Evolutionary conservation across 2,329 filamentous ascomycete genomes (phyloP), one percentile per base, ranked within the genome.

Genomic region (Albophoma yamanashiensis): DNA sequence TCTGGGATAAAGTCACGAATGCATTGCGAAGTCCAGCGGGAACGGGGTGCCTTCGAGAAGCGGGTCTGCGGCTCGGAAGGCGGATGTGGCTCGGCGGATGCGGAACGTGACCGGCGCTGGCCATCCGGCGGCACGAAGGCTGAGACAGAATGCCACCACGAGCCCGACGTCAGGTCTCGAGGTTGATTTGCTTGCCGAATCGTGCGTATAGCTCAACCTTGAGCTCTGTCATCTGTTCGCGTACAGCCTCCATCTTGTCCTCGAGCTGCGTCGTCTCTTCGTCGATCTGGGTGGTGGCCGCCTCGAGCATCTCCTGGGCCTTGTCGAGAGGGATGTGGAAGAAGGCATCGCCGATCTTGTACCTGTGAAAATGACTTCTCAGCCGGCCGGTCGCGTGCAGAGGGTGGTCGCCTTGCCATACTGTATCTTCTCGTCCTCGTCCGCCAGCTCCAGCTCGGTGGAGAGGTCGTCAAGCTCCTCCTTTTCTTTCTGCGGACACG

Each of bases 331-430:
- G 87, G 58, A 99, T 77, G 61, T 91, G 89, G 74, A 97, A 89
- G 78, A 97, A 99, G 7, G 92, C 90, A 74, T 97, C 94, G 65
- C 94, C 94, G 61, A 99, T 91, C 77, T 96, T 96, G 80, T 97
- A 97, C 61, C 92, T 97, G 71, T 39, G 39, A 9, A 34, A 58
- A 58, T 62, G 50, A 58, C 53, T 58, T 39, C 42, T 42, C 42
- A 58, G 27, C 20, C 60, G n/a, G 57, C 40, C 45, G 34, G 20
- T 31, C 20, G 20, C 36, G 31, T 27, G 38, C 20, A 20, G 15
- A 31, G 14, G 56, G 53, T 14, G 17, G 20, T n/a, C 36, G 40
- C 34, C 11, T 42, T 2, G 20, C 78, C 87, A 73, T 82, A 97
- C 89, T 91, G 92, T 27, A 99, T 87, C 69, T 89, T 86, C 58